Conservation (phyloP, 129 eudicot species). For the Artemisia argyi region DNA sequence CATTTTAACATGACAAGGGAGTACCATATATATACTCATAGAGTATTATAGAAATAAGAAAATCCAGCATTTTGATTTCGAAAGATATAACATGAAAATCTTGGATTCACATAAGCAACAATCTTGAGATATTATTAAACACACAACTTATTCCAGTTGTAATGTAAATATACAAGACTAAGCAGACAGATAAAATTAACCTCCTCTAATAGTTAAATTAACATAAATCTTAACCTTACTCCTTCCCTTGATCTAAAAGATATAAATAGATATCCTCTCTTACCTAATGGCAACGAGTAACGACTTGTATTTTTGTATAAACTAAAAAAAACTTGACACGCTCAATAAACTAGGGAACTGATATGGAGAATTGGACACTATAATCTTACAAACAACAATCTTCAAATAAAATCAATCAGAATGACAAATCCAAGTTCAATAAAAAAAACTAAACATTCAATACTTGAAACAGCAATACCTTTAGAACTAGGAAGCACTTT, state of each 20-base stretch:
- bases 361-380: not conserved
- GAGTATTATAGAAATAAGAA: no score
- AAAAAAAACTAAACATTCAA: not conserved
- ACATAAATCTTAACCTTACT: not conserved
- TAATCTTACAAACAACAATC: not conserved
- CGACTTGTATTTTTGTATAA: no score
- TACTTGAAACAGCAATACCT: conserved; percentile 46
- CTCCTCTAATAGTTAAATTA: not conserved
- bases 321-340: not conserved
- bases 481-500: conserved; percentile 84
- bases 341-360: not conserved
- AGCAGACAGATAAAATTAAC: not conserved
- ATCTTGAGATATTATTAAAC: not conserved
- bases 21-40: no score
- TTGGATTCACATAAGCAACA: conserved; percentile 5
- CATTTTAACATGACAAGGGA: no score
- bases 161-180: not conserved
- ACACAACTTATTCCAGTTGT: conserved; percentile 2
- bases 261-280: conserved; percentile 3
- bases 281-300: not conserved
- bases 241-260: not conserved
- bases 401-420: conserved; percentile 1
- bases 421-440: conserved; percentile 2
- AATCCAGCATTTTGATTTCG: no score
- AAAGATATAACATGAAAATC: not conserved